Evolutionary conservation across 768 basidiomycete genomes (phyloP), one percentile per base, ranked within the genome.

Genomic region (Pleurotus giganteus): DNA sequence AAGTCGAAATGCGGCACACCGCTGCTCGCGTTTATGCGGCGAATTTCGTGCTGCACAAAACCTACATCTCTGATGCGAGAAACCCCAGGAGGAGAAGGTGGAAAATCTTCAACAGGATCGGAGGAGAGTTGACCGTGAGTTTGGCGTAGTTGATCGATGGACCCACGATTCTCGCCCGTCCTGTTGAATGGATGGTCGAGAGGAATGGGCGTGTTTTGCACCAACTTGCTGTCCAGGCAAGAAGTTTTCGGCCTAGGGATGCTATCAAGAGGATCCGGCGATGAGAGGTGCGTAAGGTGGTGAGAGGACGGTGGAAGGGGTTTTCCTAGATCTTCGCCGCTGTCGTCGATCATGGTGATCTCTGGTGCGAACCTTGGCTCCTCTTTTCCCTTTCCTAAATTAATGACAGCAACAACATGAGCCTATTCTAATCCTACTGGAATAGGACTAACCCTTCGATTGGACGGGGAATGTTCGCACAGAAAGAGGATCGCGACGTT

Each of bases 251-350:
- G 23, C 15, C 24, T 6, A 24, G 7, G 17, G 29, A 58, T 31
- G 39, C 21, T 11, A 41, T 56, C 55, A 52, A 42, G 55, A 32
- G 45, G 23, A 50, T 59, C 58, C 13, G 58, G 58, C 2, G 58
- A 59, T 7, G 58, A 54, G n/a, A 7, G 29, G 3, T 21, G 39
- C 39, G 5, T 41, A 17, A 45, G 44, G 12, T 24, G 24, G 9
- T n/a, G 21, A 17, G 49, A 34, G 7, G 49, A 39, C 21, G 19
- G 34, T 24, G 42, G 12, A 24, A 54, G 23, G 5, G 39, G 44
- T 13, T 24, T 12, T 7, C 55, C 56, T 19, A 53, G 27, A 44
- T 59, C 58, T 47, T 57, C 58, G 13, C 24, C 17, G 24, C 46
- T 42, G 26, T 45, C 41, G 15, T 59, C 58, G 12, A 59, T n/a